Conservation (phyloP, 305 asterid genomes). For the Fraxinus velutina region DNA sequence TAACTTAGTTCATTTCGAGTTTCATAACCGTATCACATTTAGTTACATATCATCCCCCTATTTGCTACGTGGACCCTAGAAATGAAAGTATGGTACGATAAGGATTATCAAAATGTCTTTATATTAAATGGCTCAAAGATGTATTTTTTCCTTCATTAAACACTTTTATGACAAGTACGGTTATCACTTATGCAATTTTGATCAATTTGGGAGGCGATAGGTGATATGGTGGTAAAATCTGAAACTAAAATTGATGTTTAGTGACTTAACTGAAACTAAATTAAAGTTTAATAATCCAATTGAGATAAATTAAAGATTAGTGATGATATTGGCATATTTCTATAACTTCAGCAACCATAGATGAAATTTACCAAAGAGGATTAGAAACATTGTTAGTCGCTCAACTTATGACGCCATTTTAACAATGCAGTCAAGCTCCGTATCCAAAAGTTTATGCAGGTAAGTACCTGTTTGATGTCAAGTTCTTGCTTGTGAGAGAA, state of each 20-base stretch:
- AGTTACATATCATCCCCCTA: background rate
- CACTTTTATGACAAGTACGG: background rate
- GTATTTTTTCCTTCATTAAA: background rate
- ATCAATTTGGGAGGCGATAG: background rate
- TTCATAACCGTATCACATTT: background rate
- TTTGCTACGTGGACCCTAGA: background rate
- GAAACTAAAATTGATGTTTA: background rate
- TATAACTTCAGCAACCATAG: background rate
- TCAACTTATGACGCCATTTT: background rate
- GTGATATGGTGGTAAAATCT: background rate
- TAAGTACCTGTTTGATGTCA: conserved; percentile 46
- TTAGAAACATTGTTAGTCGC: background rate
- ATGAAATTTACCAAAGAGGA: background rate
- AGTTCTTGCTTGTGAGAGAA: conserved; percentile 50
- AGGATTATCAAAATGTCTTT: background rate
- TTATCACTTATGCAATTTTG: background rate
- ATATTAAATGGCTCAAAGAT: too few species aligned
- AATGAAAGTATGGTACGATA: background rate
- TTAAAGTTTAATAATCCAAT: too few species aligned
- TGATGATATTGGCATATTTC: too few species aligned
- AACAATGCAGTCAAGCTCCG: background rate
- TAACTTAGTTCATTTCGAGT: background rate
- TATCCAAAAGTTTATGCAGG: background rate
- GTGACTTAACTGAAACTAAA: background rate
- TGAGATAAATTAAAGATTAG: background rate